Evolutionary conservation across 495 filamentous ascomycete genomes (phyloP).

Genomic region (Neurospora tetraspora): DNA sequence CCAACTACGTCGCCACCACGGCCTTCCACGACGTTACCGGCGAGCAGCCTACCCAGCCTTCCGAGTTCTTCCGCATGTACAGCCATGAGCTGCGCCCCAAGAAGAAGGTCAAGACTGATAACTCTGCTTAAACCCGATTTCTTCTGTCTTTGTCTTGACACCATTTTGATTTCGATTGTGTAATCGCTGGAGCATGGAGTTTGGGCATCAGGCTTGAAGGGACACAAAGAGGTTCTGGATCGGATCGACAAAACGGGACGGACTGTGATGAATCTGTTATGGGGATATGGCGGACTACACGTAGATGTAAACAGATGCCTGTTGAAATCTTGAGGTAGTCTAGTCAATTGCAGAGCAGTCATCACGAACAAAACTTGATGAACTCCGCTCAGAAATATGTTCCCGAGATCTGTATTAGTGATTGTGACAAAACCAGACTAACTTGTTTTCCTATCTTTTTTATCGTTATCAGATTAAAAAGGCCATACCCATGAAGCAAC

Average conservation of each 20-base stretch:
- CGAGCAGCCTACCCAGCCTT: slow-evolving; percentile 36
- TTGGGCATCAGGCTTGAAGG: not conserved
- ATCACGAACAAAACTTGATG: not conserved
- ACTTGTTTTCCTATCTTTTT: not conserved
- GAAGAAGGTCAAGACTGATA: slow-evolving; percentile 24
- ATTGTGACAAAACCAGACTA: not conserved
- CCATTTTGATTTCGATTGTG: not conserved
- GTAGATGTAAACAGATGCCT: not conserved
- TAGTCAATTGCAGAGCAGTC: not conserved
- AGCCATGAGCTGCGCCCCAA: slow-evolving; percentile 35
- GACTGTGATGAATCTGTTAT: not conserved
- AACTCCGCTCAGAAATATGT: not conserved
- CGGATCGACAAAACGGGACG: not conserved
- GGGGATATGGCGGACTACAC: not conserved
- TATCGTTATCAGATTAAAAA: not conserved
- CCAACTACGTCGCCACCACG: slow-evolving; percentile 48
- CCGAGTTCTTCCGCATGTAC: slow-evolving; percentile 46
- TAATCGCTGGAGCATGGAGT: not conserved
- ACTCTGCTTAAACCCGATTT: not conserved
- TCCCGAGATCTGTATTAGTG: not conserved
- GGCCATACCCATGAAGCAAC: not conserved
- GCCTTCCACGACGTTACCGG: slow-evolving; percentile 47
- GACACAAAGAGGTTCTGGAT: not conserved
- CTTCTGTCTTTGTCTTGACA: not conserved
- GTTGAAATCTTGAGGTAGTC: not conserved